Base-by-base conservation (phyloP, 1,284 basidiomycete genomes). In the Sutorius eximius region DNA sequence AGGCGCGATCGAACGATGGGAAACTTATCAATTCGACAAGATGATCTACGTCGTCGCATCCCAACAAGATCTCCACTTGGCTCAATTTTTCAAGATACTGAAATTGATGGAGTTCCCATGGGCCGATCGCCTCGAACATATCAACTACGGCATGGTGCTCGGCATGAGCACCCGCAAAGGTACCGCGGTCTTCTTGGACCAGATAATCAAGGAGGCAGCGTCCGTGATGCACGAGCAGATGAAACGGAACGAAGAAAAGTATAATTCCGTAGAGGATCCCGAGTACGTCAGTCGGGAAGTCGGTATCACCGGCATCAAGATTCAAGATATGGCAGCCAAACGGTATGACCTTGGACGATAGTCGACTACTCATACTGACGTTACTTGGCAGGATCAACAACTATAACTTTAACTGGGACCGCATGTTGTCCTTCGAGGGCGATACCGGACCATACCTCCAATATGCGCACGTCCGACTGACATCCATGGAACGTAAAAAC, bases 151-250 rank as follows among this genome's bases (percentile, higher is more conserved):
- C 51, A 72, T 87, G 24, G 95, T 99, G 29, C 85, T 86, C 54
- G 96, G 97, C 55, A 99, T 99, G 96, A 96, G 93, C 64, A 99
- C 97, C 18, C 88, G 96, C 55, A 95, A 89, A 73, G 97, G 96
- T 46, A 98, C 93, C 0, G 96, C 93, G 45, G 95, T 98, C 45
- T 98, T 98, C 83, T 78, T 99, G 40, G 89, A 98, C 68, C 83
- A 98, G 72, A 98, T 99, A 66, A 89, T 99, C 68, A 83, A 89
- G 64, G 95, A 97, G 70, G 94, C 96, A 1, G 83, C 87, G 22
- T 82, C 85, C 51, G 88, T 91, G 55, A 99, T 99, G 96, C 93
- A 94, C 75, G 93, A 95, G 60, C 93, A 96, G 71, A 99, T 99
- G 97, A 82, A 79, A 73, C 89, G 88, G 73, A 98, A 98, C 71